Evolutionary conservation across 768 basidiomycete species (phyloP).

Genomic region (Sporobolomyces roseus): DNA sequence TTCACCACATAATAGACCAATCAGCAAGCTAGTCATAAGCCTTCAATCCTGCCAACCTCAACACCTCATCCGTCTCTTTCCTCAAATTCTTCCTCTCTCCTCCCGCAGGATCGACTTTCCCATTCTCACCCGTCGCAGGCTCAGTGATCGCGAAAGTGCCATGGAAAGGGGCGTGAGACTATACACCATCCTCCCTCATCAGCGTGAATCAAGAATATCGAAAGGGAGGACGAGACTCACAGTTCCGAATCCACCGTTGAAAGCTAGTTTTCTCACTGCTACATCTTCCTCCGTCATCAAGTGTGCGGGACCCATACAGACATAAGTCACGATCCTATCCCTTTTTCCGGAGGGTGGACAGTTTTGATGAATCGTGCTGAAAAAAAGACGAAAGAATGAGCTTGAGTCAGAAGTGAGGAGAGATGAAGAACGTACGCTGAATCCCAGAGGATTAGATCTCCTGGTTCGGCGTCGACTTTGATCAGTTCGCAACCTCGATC

Average conservation of each 20-base stretch:
- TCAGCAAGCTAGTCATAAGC: too few relatives aligned
- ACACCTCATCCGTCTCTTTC: slow-evolving; percentile 23
- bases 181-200: background rate
- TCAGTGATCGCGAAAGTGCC: slow-evolving; percentile 18
- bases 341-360: background rate
- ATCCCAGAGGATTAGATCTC: slow-evolving; percentile 49
- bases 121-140: background rate
- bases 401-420: background rate
- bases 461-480: slow-evolving; percentile 45
- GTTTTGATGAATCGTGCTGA: slow-evolving; percentile 25
- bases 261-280: slow-evolving; percentile 10
- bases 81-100: slow-evolving; percentile 20
- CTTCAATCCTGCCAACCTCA: slow-evolving; percentile 18
- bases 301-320: slow-evolving; percentile 11
- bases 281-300: slow-evolving; percentile 16
- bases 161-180: slow-evolving; percentile 28
- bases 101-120: slow-evolving; percentile 16
- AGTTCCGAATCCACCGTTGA: slow-evolving; percentile 2
- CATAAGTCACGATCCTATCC: slow-evolving; percentile 12
- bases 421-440: slow-evolving; percentile 1
- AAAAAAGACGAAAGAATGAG: background rate
- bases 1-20: too few relatives aligned
- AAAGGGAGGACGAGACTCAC: background rate
- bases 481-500: slow-evolving; percentile 49
- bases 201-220: background rate